Base-by-base conservation (phyloP, 1,139 yeast genomes). In the Taiozyma sp. region DNA sequence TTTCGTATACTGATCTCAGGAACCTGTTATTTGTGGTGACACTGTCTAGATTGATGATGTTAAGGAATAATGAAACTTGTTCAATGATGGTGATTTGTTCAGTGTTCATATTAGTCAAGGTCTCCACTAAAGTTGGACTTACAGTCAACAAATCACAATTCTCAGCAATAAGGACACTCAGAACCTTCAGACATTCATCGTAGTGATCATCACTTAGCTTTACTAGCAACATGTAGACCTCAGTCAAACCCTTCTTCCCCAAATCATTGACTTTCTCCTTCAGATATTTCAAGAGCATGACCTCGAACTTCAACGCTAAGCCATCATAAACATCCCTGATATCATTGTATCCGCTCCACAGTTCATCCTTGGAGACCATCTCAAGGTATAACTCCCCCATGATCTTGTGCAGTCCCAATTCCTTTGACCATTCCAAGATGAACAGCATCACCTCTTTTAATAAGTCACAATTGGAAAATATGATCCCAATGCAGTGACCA, bases 401-500 rank as follows among this genome's bases (percentile, higher is more conserved):
- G 13, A 43, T n/a, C 28, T 43, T 51, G 2, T 46, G 30, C 0
- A 50, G 8, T 3, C 53, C 51, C 14, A n/a, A 12, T 6, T 43
- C 22, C 8, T 34, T 28, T 14, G 36, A 8, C 50, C 49, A 48
- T 8, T 22, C 16, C 9, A 51, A 36, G 22, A 51, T 22, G 19
- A 28, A 43, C n/a, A 38, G 16, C n/a, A 48, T 38, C 13, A 49
- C 14, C 5, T 34, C 28, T 4, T 43, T 19, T 12, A 53, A 16
- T n/a, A 27, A 13, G 10, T 49, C 46, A 5, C 44, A n/a, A 38
- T 51, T 53, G 8, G 23, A n/a, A 19, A 51, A 42, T 4, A 53
- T 4, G 10, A 51, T 40, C 4, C 59, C 59, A n/a, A 57, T 42
- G 1, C 52, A 45, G 39, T 57, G 60, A 4, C 60, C 59, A 22